A percentile compares a stretch with the other conserved stretches of the same genome.
phyloP scores from a whole-genome alignment of 176 grass and related monocot genomes.

The Carex littledalei region DNA sequence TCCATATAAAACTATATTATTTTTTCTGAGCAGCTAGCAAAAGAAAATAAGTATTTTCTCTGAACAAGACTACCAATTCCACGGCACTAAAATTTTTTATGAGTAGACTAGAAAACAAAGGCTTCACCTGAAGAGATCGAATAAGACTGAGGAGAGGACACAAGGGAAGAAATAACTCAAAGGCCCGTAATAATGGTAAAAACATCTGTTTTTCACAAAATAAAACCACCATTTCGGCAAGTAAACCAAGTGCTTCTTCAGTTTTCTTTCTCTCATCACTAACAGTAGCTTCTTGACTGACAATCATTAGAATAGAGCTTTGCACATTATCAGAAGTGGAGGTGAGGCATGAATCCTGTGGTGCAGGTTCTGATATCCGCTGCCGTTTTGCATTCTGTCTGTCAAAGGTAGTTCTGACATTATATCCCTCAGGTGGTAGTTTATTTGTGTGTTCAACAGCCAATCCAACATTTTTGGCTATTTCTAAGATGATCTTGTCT shows the following conservation, averaged over 20 bases:
- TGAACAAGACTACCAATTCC: neutral
- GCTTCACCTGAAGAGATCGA: conserved; percentile 71
- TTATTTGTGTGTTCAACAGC: conserved; percentile 82
- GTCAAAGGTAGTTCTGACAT: conserved; percentile 63
- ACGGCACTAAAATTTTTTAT: neutral
- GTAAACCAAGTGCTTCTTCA: conserved; percentile 62
- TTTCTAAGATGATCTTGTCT: conserved; percentile 58
- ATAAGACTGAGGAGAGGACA: conserved; percentile 84
- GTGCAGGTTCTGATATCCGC: conserved; percentile 38
- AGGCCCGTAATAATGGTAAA: conserved; percentile 78
- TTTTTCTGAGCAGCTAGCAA: neutral
- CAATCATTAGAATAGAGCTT: conserved; percentile 30
- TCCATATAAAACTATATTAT: neutral
- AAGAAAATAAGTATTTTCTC: neutral
- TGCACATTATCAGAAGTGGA: conserved; percentile 23
- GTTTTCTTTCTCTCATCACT: conserved; percentile 41
- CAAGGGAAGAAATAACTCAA: conserved; percentile 93
- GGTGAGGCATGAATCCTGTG: conserved; percentile 27
- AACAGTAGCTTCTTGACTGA: conserved; percentile 24
- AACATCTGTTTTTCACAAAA: conserved; percentile 90
- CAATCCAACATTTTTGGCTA: conserved; percentile 64
- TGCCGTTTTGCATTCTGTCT: conserved; percentile 86
- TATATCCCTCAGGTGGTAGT: conserved; percentile 49
- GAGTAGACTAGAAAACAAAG: neutral
- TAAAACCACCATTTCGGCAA: conserved; percentile 83